A percentile compares a stretch with the other conserved stretches of the same genome.
Evolutionary conservation across 129 eudicot genomes (phyloP).

Genomic region (Logfia minima): DNA sequence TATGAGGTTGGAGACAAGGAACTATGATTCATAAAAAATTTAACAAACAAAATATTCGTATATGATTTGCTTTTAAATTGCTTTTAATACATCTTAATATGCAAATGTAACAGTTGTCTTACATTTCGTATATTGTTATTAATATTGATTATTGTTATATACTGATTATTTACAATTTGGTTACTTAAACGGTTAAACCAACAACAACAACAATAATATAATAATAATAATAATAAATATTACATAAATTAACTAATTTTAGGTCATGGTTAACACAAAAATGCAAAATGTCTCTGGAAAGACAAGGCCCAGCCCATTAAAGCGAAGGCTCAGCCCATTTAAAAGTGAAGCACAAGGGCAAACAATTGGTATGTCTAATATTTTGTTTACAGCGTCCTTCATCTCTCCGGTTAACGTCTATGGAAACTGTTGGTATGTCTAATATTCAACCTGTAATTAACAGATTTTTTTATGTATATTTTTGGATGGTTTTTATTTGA

Average conservation of each 20-base stretch:
- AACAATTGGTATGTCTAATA: too few relatives aligned
- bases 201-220: too few relatives aligned
- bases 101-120: too few relatives aligned
- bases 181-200: too few relatives aligned
- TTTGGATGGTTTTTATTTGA: background rate
- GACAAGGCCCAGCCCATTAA: background rate
- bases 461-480: background rate
- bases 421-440: background rate
- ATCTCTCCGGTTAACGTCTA: background rate
- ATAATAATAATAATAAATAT: too few relatives aligned
- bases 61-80: background rate
- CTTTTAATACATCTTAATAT: background rate
- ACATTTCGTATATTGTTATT: too few relatives aligned
- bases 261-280: too few relatives aligned
- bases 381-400: background rate
- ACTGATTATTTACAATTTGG: too few relatives aligned
- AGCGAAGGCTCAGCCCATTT: slow-evolving; percentile 5
- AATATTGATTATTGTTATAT: too few relatives aligned
- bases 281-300: background rate
- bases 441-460: background rate
- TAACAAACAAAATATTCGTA: background rate
- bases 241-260: too few relatives aligned
- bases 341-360: slow-evolving; percentile 5
- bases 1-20: slow-evolving; percentile 60
- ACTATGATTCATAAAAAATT: slow-evolving; percentile 17